Evolutionary conservation across 1,284 basidiomycete species (phyloP), one percentile per base, ranked within the genome.

Genomic region (Trichosporon coremiiforme): DNA sequence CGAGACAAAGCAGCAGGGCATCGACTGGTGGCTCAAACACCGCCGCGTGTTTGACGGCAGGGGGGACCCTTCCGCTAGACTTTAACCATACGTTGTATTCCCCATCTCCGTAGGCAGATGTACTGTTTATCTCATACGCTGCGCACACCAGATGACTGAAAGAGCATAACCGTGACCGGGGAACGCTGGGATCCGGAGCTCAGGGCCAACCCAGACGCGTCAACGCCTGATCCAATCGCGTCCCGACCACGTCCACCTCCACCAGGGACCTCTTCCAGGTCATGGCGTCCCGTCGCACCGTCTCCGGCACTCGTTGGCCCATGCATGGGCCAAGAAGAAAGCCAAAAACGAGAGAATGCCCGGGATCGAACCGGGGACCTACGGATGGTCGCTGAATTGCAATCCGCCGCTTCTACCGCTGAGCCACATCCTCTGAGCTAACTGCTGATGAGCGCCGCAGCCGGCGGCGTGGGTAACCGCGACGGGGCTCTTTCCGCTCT

Each of bases 11-110:
- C 63, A 72, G 45, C 29, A 66, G 20, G 80, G 77, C 1, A 75
- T 79, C 13, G 76, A 76, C 10, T 81, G 80, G 80, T 81, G 80
- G 80, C 64, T 75, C 13, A 66, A 66, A 20, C 75, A 75, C 73
- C 73, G 71, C n/a, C 36, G 71, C 38, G 67, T 55, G 15, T 70
- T 75, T 29, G 68, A 73, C 13, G 41, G 50, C 33, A 64, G 66
- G 38, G 70, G 67, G 17, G 57, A 62, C 31, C 17, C 57, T 3
- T 15, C 57, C 17, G 67, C 67, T 12, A 64, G 60, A 47, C 65
- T 66, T 8, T 68, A 55, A 53, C 10, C 25, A 36, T 31, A 25
- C 20, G 38, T 60, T 47, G 25, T 63, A 41, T 60, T 22, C 22
- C 35, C 10, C 29, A n/a, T 33, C 57, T 62, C 31, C 31, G 20